Percentiles rank a stretch among this genome's conserved stretches.
phyloP scores from a whole-genome alignment of 2,329 filamentous ascomycete species.

The Neodidymelliopsis sp. region DNA sequence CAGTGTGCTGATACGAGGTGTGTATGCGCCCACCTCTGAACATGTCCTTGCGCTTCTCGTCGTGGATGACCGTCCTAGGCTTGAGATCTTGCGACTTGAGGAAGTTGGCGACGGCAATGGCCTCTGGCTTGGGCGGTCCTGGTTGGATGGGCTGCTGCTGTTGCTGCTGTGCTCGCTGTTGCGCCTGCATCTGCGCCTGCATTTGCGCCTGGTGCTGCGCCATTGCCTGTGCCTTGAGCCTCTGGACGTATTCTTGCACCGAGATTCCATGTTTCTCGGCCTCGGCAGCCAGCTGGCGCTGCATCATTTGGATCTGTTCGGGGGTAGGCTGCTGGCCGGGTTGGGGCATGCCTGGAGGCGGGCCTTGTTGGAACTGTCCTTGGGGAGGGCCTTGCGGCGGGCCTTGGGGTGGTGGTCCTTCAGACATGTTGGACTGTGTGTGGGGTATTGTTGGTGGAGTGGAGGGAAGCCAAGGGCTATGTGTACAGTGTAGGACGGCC shows the following conservation, averaged over 20 bases:
- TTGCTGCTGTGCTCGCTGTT: conserved; percentile 49
- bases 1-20: neutral
- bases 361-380: conserved; percentile 20
- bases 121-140: conserved; percentile 86
- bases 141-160: conserved; percentile 69
- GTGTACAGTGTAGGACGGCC: conserved; percentile 4
- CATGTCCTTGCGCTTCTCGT: conserved; percentile 97
- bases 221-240: conserved; percentile 61
- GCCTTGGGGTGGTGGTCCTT: conserved; percentile 23
- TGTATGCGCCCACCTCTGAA: conserved; percentile 74
- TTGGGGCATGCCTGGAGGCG: conserved; percentile 33
- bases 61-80: conserved; percentile 86
- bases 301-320: conserved; percentile 85
- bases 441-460: conserved; percentile 1
- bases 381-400: conserved; percentile 31
- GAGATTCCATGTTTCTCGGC: conserved; percentile 85
- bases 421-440: conserved; percentile 26
- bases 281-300: conserved; percentile 81
- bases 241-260: conserved; percentile 79
- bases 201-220: conserved; percentile 59
- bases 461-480: neutral
- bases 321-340: conserved; percentile 69
- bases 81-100: conserved; percentile 85
- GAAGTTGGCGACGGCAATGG: conserved; percentile 88
- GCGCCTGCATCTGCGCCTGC: conserved; percentile 40